Evolutionary conservation across 2,329 filamentous ascomycete species (phyloP).

Genomic region (Hypoxylon sp.): DNA sequence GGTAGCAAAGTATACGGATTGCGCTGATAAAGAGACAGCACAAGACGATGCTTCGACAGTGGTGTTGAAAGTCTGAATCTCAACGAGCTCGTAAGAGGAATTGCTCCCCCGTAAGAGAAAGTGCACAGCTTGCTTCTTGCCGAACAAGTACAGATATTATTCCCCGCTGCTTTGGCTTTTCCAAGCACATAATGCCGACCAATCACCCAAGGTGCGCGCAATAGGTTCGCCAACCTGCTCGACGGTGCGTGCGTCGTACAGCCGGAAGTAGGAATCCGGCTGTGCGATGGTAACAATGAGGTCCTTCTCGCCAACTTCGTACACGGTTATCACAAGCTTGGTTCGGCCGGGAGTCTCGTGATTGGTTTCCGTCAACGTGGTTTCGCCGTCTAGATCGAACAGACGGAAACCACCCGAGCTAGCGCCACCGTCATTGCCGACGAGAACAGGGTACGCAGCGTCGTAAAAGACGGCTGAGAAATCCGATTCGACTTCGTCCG

Average conservation of each 20-base stretch:
- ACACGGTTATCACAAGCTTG: conserved; percentile 60
- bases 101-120: conserved; percentile 56
- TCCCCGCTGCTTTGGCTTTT: conserved; percentile 57
- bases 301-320: conserved; percentile 57
- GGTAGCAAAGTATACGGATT: conserved; percentile 58
- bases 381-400: conserved; percentile 54
- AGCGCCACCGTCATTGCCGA: conserved; percentile 64
- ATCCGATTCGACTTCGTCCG: conserved; percentile 59
- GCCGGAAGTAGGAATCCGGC: conserved; percentile 60
- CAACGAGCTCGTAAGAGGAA: conserved; percentile 55
- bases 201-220: conserved; percentile 60
- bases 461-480: conserved; percentile 60
- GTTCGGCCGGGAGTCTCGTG: conserved; percentile 59
- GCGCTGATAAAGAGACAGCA: conserved; percentile 56
- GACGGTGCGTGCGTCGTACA: conserved; percentile 56
- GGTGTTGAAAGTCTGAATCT: conserved; percentile 62
- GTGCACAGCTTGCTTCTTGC: conserved; percentile 59
- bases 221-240: conserved; percentile 54
- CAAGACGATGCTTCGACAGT: conserved; percentile 62
- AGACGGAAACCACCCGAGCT: conserved; percentile 60
- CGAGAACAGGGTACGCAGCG: conserved; percentile 54
- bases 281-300: conserved; percentile 60
- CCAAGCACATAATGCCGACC: conserved; percentile 64
- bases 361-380: conserved; percentile 53
- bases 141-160: conserved; percentile 63